Evolutionary conservation across 139 green algal species (phyloP).

Genomic region (Tetraselmis chui): DNA sequence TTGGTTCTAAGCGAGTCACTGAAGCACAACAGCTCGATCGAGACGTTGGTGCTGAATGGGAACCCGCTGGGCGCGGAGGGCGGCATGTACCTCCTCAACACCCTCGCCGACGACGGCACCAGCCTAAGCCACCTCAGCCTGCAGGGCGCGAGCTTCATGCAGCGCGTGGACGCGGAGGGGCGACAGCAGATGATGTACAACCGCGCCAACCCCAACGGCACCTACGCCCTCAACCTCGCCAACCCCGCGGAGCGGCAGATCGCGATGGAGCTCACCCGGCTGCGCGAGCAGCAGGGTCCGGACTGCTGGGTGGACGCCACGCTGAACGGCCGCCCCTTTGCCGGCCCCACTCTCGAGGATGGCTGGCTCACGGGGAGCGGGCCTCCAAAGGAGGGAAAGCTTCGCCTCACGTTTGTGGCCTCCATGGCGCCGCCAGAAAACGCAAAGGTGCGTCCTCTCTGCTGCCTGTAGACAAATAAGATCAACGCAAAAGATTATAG

Average conservation of each 20-base stretch:
- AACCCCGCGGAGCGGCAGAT: neutral
- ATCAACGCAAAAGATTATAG: no score
- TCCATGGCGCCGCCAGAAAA: neutral
- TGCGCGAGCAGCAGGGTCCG: neutral
- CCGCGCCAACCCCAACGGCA: neutral
- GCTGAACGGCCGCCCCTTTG: neutral
- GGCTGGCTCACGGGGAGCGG: neutral
- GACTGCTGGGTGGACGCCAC: neutral
- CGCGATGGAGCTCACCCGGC: neutral
- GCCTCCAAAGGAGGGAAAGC: neutral
- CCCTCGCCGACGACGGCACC: neutral
- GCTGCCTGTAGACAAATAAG: no score
- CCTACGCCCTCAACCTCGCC: neutral
- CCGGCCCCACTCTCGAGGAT: neutral
- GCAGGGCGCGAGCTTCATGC: neutral
- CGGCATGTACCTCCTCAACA: neutral
- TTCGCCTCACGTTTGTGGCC: neutral
- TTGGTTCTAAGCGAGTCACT: neutral
- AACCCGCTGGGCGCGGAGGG: neutral
- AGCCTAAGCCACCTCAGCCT: neutral
- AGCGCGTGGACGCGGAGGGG: neutral
- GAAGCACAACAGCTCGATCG: neutral
- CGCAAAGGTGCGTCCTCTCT: neutral
- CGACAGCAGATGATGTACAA: neutral
- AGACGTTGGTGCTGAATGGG: neutral